Base-by-base conservation (phyloP, 768 basidiomycete genomes). In the Dacryopinax primogenitus region DNA sequence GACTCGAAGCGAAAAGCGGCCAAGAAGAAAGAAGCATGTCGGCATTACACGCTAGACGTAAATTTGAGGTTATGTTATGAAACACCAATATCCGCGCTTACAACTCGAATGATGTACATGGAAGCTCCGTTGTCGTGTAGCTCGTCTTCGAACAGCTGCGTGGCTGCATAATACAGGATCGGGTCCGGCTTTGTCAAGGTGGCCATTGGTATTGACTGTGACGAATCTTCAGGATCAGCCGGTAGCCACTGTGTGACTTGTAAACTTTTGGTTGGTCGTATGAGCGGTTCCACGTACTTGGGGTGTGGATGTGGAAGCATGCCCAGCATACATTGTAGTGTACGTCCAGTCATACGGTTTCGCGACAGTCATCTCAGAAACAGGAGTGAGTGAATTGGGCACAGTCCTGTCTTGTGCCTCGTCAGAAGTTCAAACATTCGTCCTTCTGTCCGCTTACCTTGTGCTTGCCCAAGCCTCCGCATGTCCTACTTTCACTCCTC, bases 261-360 rank as follows among this genome's bases (percentile, higher is more conserved):
- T 44, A 18, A 44, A 18, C 23, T 44, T 7, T 3, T 18, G 6
- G 16, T 15, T 9, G 18, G 36, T 18, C 16, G 18, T 18, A 44
- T 6, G 18, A 44, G 18, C 41, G 23, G 41, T 13, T 58, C 51
- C 3, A 32, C 51, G 3, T 30, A 58, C 51, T 32, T 21, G 47
- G 66, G 18, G 67, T 36, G 18, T 51, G 33, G 51, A 65, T 16
- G 26, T 68, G n/a, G 66, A 36, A 36, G 36, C 69, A 69, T 87
- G 84, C 0, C 95, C 96, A 0, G 84, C 70, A 69, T 97, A 93
- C 1, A 81, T 84, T 1, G 92, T 90, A 1, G 94, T 96, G 74
- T 96, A 98, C 12, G 96, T 99, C 96, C 96, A 98, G 72, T 99
- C 96, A 74, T 90, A 97, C 0, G 87, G 88, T 70, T 94, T 96